Evolutionary conservation across 176 grass and related monocot species (phyloP).

Genomic region (Typha latifolia): DNA sequence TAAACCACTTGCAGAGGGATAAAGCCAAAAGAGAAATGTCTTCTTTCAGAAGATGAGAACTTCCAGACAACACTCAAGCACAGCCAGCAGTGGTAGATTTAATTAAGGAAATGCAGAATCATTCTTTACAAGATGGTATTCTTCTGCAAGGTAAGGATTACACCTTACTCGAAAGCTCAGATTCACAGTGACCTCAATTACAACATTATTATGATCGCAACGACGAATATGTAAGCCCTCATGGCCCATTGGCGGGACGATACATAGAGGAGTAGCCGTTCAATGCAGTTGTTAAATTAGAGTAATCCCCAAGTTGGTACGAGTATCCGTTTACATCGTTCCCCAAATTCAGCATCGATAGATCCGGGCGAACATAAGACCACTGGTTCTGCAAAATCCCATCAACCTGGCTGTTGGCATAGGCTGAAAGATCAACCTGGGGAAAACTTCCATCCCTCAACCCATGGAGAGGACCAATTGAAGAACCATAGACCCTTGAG

Average conservation of each 20-base stretch:
- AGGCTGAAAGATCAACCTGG: slow-evolving; percentile 48
- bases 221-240: slow-evolving; percentile 24
- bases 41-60: no score
- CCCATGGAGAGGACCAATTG: slow-evolving; percentile 22
- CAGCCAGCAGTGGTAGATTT: no score
- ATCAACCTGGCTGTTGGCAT: slow-evolving; percentile 45
- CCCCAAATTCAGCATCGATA: slow-evolving; percentile 29
- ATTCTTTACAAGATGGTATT: no score
- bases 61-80: no score
- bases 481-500: slow-evolving; percentile 27
- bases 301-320: slow-evolving; percentile 43
- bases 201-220: slow-evolving; percentile 55
- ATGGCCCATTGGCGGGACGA: slow-evolving; percentile 52
- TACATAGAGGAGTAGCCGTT: slow-evolving; percentile 39
- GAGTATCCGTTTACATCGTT: slow-evolving; percentile 46
- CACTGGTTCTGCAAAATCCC: slow-evolving; percentile 52
- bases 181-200: slow-evolving; percentile 32
- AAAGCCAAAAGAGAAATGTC: no score
- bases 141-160: no score
- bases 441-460: slow-evolving; percentile 44
- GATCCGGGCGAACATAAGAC: slow-evolving; percentile 40
- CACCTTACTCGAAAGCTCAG: no score
- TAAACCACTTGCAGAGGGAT: no score
- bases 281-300: slow-evolving; percentile 28
- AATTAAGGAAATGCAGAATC: no score